phyloP scores from a whole-genome alignment of 2,329 filamentous ascomycete species.

The Colletotrichum destructivum region DNA sequence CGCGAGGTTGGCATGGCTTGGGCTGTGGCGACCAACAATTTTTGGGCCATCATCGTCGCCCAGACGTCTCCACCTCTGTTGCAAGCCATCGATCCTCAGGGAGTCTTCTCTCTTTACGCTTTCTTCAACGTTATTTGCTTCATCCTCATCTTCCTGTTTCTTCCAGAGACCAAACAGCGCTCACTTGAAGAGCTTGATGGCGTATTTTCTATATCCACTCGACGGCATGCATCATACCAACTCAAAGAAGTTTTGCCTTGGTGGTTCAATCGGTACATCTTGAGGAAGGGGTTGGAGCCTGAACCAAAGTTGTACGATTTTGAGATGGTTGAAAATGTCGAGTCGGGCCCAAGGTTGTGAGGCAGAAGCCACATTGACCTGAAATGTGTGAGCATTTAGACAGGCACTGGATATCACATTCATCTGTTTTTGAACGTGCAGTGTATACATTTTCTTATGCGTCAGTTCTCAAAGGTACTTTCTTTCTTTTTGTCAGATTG shows the following conservation, averaged over 20 bases:
- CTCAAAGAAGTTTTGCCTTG: constrained; percentile 42
- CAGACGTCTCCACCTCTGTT: constrained; percentile 68
- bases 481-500: too few species aligned
- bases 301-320: constrained; percentile 25
- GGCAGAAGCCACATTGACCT: too few species aligned
- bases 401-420: too few species aligned
- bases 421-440: too few species aligned
- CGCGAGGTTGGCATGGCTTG: constrained; percentile 76
- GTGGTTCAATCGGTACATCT: constrained; percentile 30
- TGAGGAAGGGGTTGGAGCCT: not conserved
- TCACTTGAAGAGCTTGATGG: constrained; percentile 63
- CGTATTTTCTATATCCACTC: constrained; percentile 54
- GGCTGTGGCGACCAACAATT: constrained; percentile 73
- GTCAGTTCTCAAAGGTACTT: too few species aligned
- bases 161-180: constrained; percentile 66
- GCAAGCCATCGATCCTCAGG: constrained; percentile 50
- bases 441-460: too few species aligned
- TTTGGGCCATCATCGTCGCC: constrained; percentile 66
- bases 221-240: constrained; percentile 52
- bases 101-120: constrained; percentile 62
- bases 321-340: constrained; percentile 14
- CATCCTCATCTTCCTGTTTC: constrained; percentile 63
- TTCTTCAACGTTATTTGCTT: constrained; percentile 62
- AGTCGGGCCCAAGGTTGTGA: not conserved
- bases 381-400: too few species aligned